Conservation (phyloP, 2,329 filamentous ascomycete genomes). For the Penicillium olsonii region DNA sequence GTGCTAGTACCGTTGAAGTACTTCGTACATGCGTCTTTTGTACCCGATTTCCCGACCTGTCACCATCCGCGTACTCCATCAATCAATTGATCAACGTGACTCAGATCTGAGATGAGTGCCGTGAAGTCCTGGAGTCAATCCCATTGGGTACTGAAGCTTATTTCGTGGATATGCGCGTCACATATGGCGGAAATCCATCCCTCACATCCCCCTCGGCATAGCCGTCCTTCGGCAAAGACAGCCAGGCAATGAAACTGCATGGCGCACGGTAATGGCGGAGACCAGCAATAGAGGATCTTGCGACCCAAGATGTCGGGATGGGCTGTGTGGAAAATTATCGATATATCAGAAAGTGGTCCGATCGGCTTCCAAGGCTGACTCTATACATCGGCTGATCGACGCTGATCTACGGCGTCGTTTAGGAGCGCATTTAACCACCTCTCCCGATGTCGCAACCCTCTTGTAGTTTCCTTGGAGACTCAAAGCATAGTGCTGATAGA, state of each 20-base stretch:
- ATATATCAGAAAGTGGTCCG: conserved; percentile 12
- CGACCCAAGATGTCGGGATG: not conserved
- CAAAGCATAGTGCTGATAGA: not conserved
- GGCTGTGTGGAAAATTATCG: not conserved
- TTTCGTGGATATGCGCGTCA: not conserved
- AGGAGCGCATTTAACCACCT: no score
- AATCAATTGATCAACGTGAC: not conserved
- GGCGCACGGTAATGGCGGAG: not conserved
- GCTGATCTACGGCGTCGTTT: not conserved
- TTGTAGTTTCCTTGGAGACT: conserved; percentile 3
- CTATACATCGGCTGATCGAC: conserved; percentile 11
- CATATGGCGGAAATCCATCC: not conserved
- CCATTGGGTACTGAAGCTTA: not conserved
- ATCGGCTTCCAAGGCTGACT: conserved; percentile 3
- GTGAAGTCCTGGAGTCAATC: not conserved
- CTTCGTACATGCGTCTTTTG: not conserved
- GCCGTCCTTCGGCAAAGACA: not conserved
- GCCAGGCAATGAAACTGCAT: not conserved
- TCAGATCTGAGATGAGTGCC: not conserved
- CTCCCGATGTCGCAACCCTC: conserved; percentile 4
- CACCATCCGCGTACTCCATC: not conserved
- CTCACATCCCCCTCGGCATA: not conserved
- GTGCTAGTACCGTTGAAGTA: no score
- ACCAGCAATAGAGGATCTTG: not conserved
- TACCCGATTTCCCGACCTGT: not conserved